Conservation (phyloP, 2,329 filamentous ascomycete genomes). For the Apiospora aurea region DNA sequence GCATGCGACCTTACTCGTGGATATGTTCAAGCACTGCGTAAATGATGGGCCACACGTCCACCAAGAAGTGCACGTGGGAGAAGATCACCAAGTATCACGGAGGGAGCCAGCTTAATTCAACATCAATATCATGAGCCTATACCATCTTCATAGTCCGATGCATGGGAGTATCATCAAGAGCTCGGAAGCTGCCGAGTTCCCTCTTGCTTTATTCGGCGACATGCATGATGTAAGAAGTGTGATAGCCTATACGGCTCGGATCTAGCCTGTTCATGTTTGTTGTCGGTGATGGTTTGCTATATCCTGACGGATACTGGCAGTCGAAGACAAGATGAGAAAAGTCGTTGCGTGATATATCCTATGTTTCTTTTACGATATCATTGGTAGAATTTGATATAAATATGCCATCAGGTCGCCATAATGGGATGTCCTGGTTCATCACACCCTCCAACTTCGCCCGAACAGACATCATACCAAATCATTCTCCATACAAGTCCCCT, state of each 20-base stretch:
- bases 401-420: not conserved
- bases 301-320: not conserved
- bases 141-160: too few species aligned
- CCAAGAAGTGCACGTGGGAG: not conserved
- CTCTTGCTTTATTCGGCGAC: not conserved
- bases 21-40: not conserved
- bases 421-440: not conserved
- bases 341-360: not conserved
- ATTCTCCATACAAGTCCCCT: not conserved
- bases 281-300: not conserved
- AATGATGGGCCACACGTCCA: not conserved
- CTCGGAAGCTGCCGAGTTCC: not conserved
- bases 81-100: not conserved
- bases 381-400: not conserved
- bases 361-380: not conserved
- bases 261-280: not conserved
- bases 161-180: not conserved
- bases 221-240: not conserved
- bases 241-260: not conserved
- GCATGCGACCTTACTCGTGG: not conserved
- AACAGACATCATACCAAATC: not conserved
- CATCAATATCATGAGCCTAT: not conserved
- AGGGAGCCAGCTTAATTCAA: not conserved
- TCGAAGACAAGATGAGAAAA: not conserved
- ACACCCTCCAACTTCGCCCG: not conserved